Evolutionary conservation across 441 rosid genomes (phyloP).

Genomic region (Pelargonium australe): DNA sequence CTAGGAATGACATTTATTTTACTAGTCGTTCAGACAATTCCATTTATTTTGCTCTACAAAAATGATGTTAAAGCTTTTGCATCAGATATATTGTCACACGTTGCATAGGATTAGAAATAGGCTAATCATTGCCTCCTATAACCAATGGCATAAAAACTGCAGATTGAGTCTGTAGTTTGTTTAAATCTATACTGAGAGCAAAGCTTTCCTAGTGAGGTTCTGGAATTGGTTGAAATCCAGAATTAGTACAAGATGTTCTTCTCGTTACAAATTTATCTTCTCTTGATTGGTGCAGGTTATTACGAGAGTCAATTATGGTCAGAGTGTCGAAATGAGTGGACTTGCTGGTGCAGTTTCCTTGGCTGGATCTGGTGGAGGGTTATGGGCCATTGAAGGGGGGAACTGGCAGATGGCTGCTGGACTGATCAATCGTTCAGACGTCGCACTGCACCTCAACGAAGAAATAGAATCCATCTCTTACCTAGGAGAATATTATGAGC

Average conservation of each 20-base stretch:
- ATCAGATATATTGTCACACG: too few species aligned
- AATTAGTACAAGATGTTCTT: background rate
- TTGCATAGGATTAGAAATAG: too few species aligned
- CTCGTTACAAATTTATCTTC: background rate
- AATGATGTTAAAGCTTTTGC: too few species aligned
- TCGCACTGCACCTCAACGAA: constrained; percentile 58
- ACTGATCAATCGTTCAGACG: constrained; percentile 57
- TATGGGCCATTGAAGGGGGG: constrained; percentile 89
- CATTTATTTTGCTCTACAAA: too few species aligned
- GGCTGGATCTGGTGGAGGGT: constrained; percentile 85
- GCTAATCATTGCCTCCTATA: too few species aligned
- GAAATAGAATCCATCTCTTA: constrained; percentile 56
- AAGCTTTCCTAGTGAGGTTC: too few species aligned
- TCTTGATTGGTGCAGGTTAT: constrained; percentile 49
- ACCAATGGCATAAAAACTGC: too few species aligned
- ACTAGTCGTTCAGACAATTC: too few species aligned
- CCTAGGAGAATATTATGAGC: constrained; percentile 59
- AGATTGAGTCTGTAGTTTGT: too few species aligned
- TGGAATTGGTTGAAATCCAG: too few species aligned
- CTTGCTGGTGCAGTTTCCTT: constrained; percentile 92
- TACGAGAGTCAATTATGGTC: constrained; percentile 88
- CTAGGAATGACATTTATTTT: too few species aligned
- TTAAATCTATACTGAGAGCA: too few species aligned
- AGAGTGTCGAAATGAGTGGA: constrained; percentile 71
- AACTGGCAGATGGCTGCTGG: constrained; percentile 92